Percentiles rank a stretch among this genome's conserved stretches.
phyloP scores from a whole-genome alignment of 495 filamentous ascomycete genomes.

The Glutinoglossum americanum region DNA sequence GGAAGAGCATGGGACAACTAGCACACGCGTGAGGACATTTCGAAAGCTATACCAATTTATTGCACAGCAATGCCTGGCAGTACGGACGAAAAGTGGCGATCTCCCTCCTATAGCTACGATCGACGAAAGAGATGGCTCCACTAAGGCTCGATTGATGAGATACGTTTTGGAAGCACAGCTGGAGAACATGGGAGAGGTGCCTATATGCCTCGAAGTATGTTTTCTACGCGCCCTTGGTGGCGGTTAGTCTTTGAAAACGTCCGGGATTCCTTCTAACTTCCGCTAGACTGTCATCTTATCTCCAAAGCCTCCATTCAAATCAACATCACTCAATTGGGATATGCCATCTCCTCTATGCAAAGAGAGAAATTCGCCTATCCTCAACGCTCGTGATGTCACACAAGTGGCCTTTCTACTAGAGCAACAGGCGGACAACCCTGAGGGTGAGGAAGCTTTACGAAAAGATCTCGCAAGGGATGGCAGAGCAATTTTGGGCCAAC shows the following conservation, averaged over 20 bases:
- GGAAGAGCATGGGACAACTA: conserved; percentile 33
- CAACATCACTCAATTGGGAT: conserved; percentile 38
- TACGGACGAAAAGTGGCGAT: conserved; percentile 65
- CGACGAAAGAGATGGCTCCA: conserved; percentile 23
- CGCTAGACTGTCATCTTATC: conserved; percentile 20
- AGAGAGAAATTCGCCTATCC: conserved; percentile 26
- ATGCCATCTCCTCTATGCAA: conserved; percentile 13
- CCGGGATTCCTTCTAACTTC: neutral
- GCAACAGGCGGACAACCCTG: conserved; percentile 31
- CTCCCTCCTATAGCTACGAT: conserved; percentile 25
- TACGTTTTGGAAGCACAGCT: conserved; percentile 75
- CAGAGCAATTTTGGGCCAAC: conserved; percentile 49
- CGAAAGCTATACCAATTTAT: conserved; percentile 94
- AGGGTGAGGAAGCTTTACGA: conserved; percentile 23
- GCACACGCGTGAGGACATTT: conserved; percentile 63
- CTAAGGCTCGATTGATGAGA: conserved; percentile 22
- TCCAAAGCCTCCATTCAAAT: conserved; percentile 32
- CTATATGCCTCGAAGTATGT: conserved; percentile 33
- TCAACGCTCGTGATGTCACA: conserved; percentile 70
- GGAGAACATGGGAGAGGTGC: conserved; percentile 68
- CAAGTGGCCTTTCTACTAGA: conserved; percentile 82
- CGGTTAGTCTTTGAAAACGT: neutral
- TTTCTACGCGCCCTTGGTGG: neutral
- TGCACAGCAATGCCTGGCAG: conserved; percentile 69
- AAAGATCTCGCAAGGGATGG: conserved; percentile 35